Base-by-base conservation (phyloP, 2,329 filamentous ascomycete species). In the Diaporthe citriasiana region DNA sequence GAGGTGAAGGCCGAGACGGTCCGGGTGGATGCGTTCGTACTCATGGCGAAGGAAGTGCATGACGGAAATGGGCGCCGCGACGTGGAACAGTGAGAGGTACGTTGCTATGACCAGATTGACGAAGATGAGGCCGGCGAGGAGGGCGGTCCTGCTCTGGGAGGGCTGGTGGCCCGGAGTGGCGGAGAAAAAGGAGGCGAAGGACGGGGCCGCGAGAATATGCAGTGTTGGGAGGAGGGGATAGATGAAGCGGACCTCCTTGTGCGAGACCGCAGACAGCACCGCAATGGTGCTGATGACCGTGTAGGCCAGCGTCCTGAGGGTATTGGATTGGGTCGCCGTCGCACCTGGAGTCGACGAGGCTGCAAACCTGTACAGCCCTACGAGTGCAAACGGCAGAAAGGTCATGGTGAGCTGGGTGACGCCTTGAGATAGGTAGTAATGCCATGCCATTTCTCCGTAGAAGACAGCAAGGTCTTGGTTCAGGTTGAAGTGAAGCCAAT, bases 221-320 rank as follows among this genome's bases (percentile, higher is more conserved):
- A 99, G 88, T n/a, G 92, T 89, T 1, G 97, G 96, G 1, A 98
- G 89, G 25, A 99, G 89, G 1, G 97, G 96, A 79, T 97, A 98
- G 77, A 98, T 94, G 85, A 99, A 99, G 79, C 97, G 94, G 78
- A 98, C 94, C 87, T 99, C 97, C 82, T 99, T 99, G 85, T 99
- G 97, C 1, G 95, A 92, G 77, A 98, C 94, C 60, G 94, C 80
- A 1, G 94, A 97, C 45, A 98, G 88, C 2, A 87, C 82, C 1
- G 84, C 81, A 13, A 93, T 84, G 73, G 92, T 93, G 40, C 90
- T 82, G 71, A 92, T 76, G 55, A 93, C 87, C 10, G 90, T 86
- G 40, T 87, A 86, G 13, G 91, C 87, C 12, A 95, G 84, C 47
- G 88, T 87, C 71, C 86, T 87, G 69, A 87, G 84, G 17, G 89